A percentile compares a stretch with the other conserved stretches of the same genome.
Conservation (phyloP, 2,329 filamentous ascomycete genomes). For the Talaromyces sp. region DNA sequence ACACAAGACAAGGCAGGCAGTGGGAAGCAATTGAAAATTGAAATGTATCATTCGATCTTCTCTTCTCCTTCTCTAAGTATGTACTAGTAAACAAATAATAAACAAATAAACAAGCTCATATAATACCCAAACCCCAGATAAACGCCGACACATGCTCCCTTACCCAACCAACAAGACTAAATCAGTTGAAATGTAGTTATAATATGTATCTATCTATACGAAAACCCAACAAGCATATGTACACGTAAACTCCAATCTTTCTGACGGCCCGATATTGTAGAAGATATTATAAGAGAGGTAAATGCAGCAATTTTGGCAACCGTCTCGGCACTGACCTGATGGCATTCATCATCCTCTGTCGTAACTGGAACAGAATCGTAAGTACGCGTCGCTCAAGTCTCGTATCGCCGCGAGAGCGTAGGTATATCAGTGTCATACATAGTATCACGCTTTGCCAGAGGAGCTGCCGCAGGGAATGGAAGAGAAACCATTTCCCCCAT, state of each 20-base stretch:
- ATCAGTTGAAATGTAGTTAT: background rate
- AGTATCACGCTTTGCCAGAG: constrained; percentile 63
- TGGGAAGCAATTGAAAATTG: background rate
- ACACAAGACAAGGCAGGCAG: background rate
- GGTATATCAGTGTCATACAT: constrained; percentile 38
- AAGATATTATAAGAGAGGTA: constrained; percentile 4
- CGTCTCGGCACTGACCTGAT: constrained; percentile 2
- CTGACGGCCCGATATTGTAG: too few relatives aligned
- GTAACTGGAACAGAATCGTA: constrained; percentile 33
- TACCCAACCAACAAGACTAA: too few relatives aligned
- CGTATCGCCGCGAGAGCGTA: constrained; percentile 41
- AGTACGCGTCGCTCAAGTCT: constrained; percentile 39
- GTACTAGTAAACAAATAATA: background rate
- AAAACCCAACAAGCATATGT: background rate
- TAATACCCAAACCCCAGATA: background rate
- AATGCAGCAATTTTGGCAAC: constrained; percentile 1
- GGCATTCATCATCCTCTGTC: constrained; percentile 25
- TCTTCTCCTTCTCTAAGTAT: background rate
- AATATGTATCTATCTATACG: background rate
- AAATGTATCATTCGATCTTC: background rate
- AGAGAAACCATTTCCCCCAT: constrained; percentile 69
- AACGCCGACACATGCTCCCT: background rate
- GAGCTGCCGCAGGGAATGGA: constrained; percentile 69
- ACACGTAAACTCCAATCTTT: background rate
- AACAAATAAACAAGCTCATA: background rate